A percentile compares a stretch with the other conserved stretches of the same genome.
Evolutionary conservation across 2,329 filamentous ascomycete species (phyloP).

Genomic region (Zymoseptoria pseudotritici): DNA sequence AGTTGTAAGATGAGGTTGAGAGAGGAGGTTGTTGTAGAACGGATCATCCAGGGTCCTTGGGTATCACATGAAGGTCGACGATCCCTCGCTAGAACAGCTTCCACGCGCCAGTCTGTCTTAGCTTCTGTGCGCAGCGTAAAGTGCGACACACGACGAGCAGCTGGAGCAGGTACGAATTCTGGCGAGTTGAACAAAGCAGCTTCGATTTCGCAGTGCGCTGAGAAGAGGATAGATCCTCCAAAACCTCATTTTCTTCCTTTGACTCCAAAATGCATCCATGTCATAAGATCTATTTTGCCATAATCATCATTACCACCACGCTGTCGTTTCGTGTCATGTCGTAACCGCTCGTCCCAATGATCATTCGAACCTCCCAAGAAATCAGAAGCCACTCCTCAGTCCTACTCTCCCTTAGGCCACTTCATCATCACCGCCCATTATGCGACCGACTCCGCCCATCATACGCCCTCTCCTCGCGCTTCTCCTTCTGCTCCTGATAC

Average conservation of each 20-base stretch:
- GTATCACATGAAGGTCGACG: not conserved
- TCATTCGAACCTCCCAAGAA: not conserved
- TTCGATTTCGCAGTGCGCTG: too few species aligned
- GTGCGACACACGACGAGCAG: too few species aligned
- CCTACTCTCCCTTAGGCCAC: not conserved
- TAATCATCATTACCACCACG: not conserved
- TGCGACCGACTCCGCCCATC: slow-evolving; percentile 10
- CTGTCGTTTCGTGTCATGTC: not conserved
- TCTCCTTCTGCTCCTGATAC: slow-evolving; percentile 22
- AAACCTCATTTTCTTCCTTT: too few species aligned
- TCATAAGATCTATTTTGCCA: not conserved
- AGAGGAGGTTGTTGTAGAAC: not conserved
- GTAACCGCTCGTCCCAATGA: not conserved
- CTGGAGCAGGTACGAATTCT: too few species aligned
- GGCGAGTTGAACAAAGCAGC: too few species aligned
- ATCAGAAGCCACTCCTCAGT: not conserved
- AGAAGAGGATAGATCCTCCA: too few species aligned
- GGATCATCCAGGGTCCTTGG: not conserved
- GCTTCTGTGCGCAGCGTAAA: too few species aligned
- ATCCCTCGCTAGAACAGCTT: not conserved
- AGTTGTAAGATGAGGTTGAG: not conserved
- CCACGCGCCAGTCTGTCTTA: not conserved
- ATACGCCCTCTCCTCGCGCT: slow-evolving; percentile 11
- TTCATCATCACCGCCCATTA: not conserved
- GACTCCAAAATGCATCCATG: too few species aligned